These are phyloP conservation scores for Cenchrus americanus DNA, from an alignment of 176 grass and related monocot genomes.

Conservation along the genomic window DNA sequence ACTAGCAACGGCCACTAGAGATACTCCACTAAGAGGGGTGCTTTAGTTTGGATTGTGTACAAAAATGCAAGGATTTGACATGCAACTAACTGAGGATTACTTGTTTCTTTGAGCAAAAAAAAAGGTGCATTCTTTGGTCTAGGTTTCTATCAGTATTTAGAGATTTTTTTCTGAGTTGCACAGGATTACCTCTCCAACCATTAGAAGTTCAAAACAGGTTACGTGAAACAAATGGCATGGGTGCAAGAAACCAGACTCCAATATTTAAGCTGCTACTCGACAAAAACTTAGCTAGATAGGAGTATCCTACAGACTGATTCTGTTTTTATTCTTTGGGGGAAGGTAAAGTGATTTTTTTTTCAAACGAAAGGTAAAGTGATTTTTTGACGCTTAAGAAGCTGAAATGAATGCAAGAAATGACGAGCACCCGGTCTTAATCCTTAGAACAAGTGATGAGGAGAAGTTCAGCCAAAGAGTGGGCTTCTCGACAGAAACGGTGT, in stretches of 20 bases:
- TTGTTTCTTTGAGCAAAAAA: neutral
- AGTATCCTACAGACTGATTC: neutral
- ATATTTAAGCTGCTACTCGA: neutral
- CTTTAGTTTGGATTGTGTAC: slow-evolving; percentile 39
- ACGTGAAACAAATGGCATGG: neutral
- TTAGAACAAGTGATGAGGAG: neutral
- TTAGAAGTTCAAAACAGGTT: neutral
- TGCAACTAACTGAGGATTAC: neutral
- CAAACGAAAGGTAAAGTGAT: neutral
- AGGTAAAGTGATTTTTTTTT: no score
- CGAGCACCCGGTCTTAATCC: neutral
- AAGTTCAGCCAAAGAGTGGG: neutral
- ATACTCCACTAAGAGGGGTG: slow-evolving; percentile 17
- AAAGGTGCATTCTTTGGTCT: neutral
- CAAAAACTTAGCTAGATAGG: neutral
- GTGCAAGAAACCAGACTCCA: neutral
- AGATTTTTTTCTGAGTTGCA: slow-evolving; percentile 5
- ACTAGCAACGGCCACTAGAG: slow-evolving; percentile 32
- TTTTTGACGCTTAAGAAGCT: neutral
- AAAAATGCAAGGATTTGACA: slow-evolving; percentile 7
- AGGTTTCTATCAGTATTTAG: neutral
- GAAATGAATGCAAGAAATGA: neutral
- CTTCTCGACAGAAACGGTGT: no score
- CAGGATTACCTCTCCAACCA: neutral
- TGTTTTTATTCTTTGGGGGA: neutral